Evolutionary conservation across 2,329 filamentous ascomycete species (phyloP), one percentile per base, ranked within the genome.

Genomic region (Fusarium globosum): DNA sequence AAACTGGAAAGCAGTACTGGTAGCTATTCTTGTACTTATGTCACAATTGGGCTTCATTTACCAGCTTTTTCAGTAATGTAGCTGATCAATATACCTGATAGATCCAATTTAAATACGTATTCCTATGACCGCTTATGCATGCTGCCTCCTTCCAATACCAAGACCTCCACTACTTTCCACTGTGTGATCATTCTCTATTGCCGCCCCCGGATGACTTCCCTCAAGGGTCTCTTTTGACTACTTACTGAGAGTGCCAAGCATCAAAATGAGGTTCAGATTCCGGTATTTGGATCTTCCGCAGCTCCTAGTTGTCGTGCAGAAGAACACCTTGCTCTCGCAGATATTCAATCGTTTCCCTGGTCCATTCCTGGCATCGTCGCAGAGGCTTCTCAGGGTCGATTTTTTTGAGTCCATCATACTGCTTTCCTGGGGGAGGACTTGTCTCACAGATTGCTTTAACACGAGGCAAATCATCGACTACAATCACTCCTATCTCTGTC

Each of bases 21-120:
- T 28, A 46, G 1, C 13, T 7, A 13, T 21, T 11, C 9, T 7
- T 46, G 0, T 4, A 7, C 9, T 15, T 21, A 46, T 14, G 13
- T 3, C 13, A 11, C 2, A 46, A 7, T 46, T 28, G 2, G 8
- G 0, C 5, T 46, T 5, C 10, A 20, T 12, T 21, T 46, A 4
- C 18, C 20, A 21, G 18, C 5, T 28, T 2, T 5, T 28, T 3
- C 0, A 7, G 3, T 11, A 3, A 13, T 20, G 14, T 4, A 4
- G 2, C 43, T 15, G 1, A 4, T 15, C 28, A 30, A 30, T 8
- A 20, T 4, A 20, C 43, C 18, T 26, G 2, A 28, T 0, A 2
- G 5, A 28, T 4, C 5, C n/a, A 18, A 13, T 26, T 15, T 4
- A 2, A 28, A 4, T 20, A 26, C 2, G 14, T 21, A 11, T 15